Evolutionary conservation across 2,329 filamentous ascomycete species (phyloP).

Genomic region (Neurospora crassa): DNA sequence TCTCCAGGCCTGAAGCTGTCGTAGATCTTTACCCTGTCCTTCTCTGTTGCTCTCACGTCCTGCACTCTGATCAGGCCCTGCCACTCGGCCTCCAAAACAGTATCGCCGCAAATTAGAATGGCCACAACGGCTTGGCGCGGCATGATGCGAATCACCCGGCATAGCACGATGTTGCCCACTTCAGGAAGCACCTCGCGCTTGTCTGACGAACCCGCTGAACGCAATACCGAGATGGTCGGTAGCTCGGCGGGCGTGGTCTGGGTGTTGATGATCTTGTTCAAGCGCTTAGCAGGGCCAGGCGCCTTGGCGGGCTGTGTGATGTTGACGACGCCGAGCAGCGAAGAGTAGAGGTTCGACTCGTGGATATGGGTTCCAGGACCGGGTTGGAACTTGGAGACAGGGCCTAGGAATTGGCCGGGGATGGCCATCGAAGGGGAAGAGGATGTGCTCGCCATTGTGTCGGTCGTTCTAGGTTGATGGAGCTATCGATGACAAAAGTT

Average conservation of each 20-base stretch:
- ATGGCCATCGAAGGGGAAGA: conserved; percentile 50
- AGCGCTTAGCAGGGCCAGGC: conserved; percentile 45
- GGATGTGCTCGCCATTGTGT: conserved; percentile 13
- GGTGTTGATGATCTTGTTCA: conserved; percentile 43
- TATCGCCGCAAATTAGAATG: conserved; percentile 72
- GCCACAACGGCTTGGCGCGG: conserved; percentile 76
- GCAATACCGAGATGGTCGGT: conserved; percentile 47
- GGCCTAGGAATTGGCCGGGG: conserved; percentile 73
- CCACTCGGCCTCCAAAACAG: conserved; percentile 68
- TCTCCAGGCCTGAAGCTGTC: conserved; percentile 91
- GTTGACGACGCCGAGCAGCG: conserved; percentile 65
- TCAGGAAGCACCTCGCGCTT: conserved; percentile 70
- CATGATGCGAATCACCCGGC: conserved; percentile 75
- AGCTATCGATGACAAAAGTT: neutral
- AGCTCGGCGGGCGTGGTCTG: conserved; percentile 31
- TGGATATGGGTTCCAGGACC: conserved; percentile 81
- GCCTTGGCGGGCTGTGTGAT: conserved; percentile 38
- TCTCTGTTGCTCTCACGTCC: conserved; percentile 90
- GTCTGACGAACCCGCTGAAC: conserved; percentile 28
- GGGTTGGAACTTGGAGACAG: conserved; percentile 54
- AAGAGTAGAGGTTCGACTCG: conserved; percentile 66
- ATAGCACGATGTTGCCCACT: conserved; percentile 72
- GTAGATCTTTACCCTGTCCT: conserved; percentile 85
- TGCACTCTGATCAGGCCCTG: conserved; percentile 78
- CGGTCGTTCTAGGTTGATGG: neutral